Evolutionary conservation across 305 asterid genomes (phyloP), one percentile per base, ranked within the genome.

Genomic region (Vinca major): DNA sequence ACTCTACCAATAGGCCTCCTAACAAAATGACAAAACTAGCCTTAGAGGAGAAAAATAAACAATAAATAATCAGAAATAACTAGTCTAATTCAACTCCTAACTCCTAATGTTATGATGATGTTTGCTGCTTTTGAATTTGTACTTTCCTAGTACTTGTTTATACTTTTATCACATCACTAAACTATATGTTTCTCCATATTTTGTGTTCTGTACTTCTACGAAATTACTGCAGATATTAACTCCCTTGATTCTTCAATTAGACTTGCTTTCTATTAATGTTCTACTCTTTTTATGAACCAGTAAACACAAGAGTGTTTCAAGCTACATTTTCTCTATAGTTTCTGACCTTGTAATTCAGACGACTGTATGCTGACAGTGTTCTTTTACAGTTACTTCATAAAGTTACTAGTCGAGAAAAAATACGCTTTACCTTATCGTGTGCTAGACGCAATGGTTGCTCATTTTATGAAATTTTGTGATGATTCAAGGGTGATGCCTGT

Each of bases 351-450:
- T 12, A 41, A 21, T 36, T 53, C 14, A 61, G 53, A 50, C 48
- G 67, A 65, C 55, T 7, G 5, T 39, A 12, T 14, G 33, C 49
- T 58, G 20, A 75, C 39, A 65, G 41, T 68, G 58, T 49, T 73
- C 50, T 75, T 65, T 52, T 84, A 88, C 90, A 87, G 96, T 82
- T 87, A 84, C 77, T 89, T 89, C 75, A 86, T 84, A 36, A 88
- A 86, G 86, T 67, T 86, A 72, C 79, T 93, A 57, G 77, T 90
- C 47, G 98, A 90, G 86, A 90, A 93, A 94, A 93, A 93, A 83
- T 93, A 90, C 54, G 97, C 97, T 21, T 80, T 92, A 84, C 96
- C 98, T 51, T 92, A 90, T 76, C 96, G 96, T 66, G 98, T 87
- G n/a, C 89, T 92, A 55, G 97, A 92, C 80, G 94, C 96, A 33